Base-by-base conservation (phyloP, 163 green algal species). In the Coccomyxa subellipsoidea region DNA sequence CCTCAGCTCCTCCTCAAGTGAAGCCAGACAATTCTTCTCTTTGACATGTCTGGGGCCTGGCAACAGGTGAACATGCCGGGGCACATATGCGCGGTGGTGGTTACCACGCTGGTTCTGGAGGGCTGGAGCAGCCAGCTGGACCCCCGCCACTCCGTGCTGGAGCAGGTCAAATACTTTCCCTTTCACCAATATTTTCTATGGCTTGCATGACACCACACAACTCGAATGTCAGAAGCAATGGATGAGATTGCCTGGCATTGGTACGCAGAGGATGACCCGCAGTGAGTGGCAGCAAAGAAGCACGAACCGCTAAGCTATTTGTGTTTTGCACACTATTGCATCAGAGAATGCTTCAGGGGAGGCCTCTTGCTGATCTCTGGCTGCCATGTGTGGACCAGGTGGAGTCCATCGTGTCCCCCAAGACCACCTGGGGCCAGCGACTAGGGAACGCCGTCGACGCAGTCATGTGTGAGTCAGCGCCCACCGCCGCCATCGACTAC, bases 51-150 rank as follows among this genome's bases (percentile, higher is more conserved):
- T n/a, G n/a, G n/a, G n/a, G 9, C 59, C n/a, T 1, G n/a, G 47
- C 54, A n/a, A n/a, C 83, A 90, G 59, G 94, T 99, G 34, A 95
- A 93, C 37, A 86, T 99, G n/a, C 91, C 94, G 59, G 89, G 90
- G 37, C 85, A 92, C 0, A 92, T 99, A 9, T 91, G 81, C 81
- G 95, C 95, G 2, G 93, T 99, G 39, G 91, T 99, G 59, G 95
- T 98, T 36, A 98, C 96, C 10, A 96, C 91, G 32, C 88, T 98
- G 81, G 95, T 99, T 81, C 88, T 99, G 54, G 95, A 99, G 84
- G 96, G 96, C 53, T 99, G 97, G 95, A 95, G 90, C 83, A 92
- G 85, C 39, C 91, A 94, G 85, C 92, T 99, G 29, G 90, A 99
- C 85, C 95, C 95, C 0, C 94, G 94, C 35, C 85, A 95, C 76